phyloP scores from a whole-genome alignment of 208 protist genomes.

The Tritrichomonas foetus region DNA sequence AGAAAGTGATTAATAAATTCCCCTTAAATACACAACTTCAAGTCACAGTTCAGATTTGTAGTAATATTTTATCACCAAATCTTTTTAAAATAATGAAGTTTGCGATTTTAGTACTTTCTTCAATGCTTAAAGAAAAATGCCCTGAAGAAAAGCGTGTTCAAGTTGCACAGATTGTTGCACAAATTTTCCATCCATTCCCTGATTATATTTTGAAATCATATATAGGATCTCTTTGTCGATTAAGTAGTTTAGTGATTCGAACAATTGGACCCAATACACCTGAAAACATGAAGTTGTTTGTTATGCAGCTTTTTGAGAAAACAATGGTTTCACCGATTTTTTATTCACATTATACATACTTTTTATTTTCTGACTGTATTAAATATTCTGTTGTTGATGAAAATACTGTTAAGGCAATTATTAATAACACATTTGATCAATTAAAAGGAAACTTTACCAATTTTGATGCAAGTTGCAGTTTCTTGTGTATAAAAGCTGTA shows the following conservation, averaged over 20 bases:
- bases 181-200: not conserved
- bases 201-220: not conserved
- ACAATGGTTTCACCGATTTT: not conserved
- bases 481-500: not conserved
- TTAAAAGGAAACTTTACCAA: not conserved
- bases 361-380: not conserved
- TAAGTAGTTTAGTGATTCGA: not conserved
- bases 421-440: not conserved
- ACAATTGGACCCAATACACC: not conserved
- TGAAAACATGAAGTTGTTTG: not conserved
- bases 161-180: not conserved
- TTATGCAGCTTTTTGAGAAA: not conserved
- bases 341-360: not conserved
- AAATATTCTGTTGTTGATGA: not conserved
- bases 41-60: not conserved
- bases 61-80: not conserved
- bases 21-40: not conserved
- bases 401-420: not conserved
- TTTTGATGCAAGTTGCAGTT: not conserved
- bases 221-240: not conserved
- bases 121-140: not conserved
- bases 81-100: not conserved
- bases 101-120: not conserved
- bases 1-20: not conserved
- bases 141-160: not conserved